These are phyloP conservation scores for Graphilbum sp. DNA, from an alignment of 2,329 filamentous ascomycete species.

Conservation along the genomic window DNA sequence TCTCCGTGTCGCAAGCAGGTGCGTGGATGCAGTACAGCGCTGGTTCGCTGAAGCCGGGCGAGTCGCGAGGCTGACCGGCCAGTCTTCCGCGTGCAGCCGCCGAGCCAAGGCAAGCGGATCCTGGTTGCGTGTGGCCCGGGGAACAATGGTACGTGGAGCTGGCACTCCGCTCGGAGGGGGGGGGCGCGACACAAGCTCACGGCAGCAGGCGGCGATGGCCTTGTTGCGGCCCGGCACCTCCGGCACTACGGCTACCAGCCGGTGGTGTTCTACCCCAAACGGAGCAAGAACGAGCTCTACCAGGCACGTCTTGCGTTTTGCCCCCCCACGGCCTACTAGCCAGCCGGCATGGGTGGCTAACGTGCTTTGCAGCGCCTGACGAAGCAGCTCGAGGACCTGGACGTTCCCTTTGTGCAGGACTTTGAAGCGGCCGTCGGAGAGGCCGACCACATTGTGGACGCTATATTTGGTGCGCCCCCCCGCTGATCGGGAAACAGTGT, in stretches of 20 bases:
- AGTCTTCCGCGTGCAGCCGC: slow-evolving; percentile 78
- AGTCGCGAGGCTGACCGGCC: no score
- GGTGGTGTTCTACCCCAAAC: slow-evolving; percentile 83
- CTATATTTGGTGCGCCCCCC: slow-evolving; percentile 59
- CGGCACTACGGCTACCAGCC: slow-evolving; percentile 84
- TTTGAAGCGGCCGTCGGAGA: slow-evolving; percentile 50
- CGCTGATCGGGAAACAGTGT: no score
- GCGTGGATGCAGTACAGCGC: no score
- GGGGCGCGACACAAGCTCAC: no score
- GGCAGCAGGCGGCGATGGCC: slow-evolving; percentile 64
- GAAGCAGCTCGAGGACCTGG: slow-evolving; percentile 70
- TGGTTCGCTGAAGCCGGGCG: no score
- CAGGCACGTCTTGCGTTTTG: slow-evolving; percentile 36
- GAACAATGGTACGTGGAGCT: slow-evolving; percentile 41
- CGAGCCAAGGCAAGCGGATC: slow-evolving; percentile 51
- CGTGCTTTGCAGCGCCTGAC: slow-evolving; percentile 52
- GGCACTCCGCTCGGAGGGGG: no score
- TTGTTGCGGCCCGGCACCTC: slow-evolving; percentile 86
- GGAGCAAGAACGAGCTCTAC: slow-evolving; percentile 79
- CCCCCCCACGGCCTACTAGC: no score
- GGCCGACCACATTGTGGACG: slow-evolving; percentile 74
- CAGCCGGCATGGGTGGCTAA: no score
- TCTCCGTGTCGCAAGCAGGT: slow-evolving; percentile 87
- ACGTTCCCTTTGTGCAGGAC: slow-evolving; percentile 70
- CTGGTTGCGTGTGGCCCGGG: slow-evolving; percentile 84